Conservation (phyloP, 2,329 filamentous ascomycete species). For the Sarocladium oryzae region DNA sequence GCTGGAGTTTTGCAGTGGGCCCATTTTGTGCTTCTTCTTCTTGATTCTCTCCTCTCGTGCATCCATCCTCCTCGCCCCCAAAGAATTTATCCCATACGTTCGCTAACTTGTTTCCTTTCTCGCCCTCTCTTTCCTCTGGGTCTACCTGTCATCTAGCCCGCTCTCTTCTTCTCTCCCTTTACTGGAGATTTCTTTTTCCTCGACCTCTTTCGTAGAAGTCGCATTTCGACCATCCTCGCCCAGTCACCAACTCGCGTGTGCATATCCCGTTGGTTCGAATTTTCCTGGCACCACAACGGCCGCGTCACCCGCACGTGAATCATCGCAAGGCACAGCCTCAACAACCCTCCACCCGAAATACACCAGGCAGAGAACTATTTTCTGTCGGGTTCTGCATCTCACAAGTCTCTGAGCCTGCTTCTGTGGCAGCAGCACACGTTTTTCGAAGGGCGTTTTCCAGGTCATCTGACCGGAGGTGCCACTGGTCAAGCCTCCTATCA, state of each 20-base stretch:
- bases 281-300: neutral
- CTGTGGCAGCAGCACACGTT: too few species aligned
- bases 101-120: neutral
- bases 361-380: too few species aligned
- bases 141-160: too few species aligned
- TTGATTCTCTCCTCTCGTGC: slow-evolving; percentile 3
- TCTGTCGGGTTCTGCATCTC: too few species aligned
- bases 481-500: neutral
- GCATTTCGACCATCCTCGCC: neutral
- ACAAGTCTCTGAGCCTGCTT: neutral
- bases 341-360: slow-evolving; percentile 13
- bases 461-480: neutral
- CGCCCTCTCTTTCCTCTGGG: neutral
- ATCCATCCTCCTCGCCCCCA: neutral
- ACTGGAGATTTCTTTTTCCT: slow-evolving; percentile 8
- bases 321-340: slow-evolving; percentile 9
- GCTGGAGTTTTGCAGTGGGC: neutral
- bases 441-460: neutral
- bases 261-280: neutral
- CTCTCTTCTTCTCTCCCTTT: slow-evolving; percentile 9
- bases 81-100: neutral
- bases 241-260: neutral
- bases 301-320: slow-evolving; percentile 10
- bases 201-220: neutral
- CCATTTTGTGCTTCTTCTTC: neutral